Base-by-base conservation (phyloP, 169 alveolate genomes). In the Cyclospora cayetanensis region DNA sequence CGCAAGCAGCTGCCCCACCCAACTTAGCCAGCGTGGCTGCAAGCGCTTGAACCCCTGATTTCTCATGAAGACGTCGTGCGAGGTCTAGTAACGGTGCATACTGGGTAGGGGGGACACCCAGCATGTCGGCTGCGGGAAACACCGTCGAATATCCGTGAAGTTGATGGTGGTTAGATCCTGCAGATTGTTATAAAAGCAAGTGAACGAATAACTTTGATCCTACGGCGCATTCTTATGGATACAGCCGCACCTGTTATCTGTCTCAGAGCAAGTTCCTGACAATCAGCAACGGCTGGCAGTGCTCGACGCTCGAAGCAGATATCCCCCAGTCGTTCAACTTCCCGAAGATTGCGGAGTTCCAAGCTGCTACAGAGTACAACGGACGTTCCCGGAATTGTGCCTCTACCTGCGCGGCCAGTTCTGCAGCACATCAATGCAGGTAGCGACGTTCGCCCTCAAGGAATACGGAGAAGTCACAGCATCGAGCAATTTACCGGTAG, bases 361-460 rank as follows among this genome's bases (percentile, higher is more conserved):
- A 27, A 34, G 74, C 55, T 79, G 89, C 89, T 50, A 15, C 89
- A 79, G 29, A 79, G 72, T 37, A 79, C 72, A 34, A 79, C 74
- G n/a, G 89, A 79, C 22, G 89, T 42, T 27, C 89, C 89, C 31
- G 74, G 72, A 52, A 52, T 50, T 1, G 11, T 43, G 53, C 89
- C 89, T 52, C 89, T 43, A 35, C 89, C 89, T 79, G 89, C 89
- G 41, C 89, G 89, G 52, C 89, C 89, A 46, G 89, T 34, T 52
- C 89, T 79, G 89, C 74, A 52, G 72, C 89, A 52, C 72, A 50
- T 18, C 20, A 52, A 43, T 5, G 37, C 53, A 25, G 7, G 65
- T 27, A 41, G 60, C 60, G 1, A 37, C 25, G 55, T 18, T 42
- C 25, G 34, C n/a, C n/a, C n/a, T n/a, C n/a, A n/a, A n/a, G n/a